These are phyloP conservation scores for Russula sp. DNA, from an alignment of 768 basidiomycete species.

Conservation along the genomic window DNA sequence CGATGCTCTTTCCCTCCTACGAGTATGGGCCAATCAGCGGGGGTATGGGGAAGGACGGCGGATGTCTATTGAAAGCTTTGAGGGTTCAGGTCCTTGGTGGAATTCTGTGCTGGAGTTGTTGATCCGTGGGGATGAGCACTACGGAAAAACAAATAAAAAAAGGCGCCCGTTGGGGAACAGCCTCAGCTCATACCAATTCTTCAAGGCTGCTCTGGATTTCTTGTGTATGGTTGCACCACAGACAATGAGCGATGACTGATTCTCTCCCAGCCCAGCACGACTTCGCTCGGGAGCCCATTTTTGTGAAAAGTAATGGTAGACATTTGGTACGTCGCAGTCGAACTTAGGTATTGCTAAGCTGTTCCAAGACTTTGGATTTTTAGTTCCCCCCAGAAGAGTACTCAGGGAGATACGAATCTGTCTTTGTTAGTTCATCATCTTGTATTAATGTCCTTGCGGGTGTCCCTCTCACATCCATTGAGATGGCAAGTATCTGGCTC, in stretches of 20 bases:
- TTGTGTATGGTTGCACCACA: constrained; percentile 50
- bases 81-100: constrained; percentile 66
- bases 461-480: constrained; percentile 70
- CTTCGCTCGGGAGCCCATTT: constrained; percentile 50
- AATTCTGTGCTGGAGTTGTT: constrained; percentile 52
- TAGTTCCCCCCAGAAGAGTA: constrained; percentile 62
- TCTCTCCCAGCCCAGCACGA: constrained; percentile 57
- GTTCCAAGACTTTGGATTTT: constrained; percentile 1
- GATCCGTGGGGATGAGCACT: constrained; percentile 60
- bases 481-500: constrained; percentile 48
- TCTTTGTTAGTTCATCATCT: constrained; percentile 77
- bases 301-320: constrained; percentile 49
- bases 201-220: constrained; percentile 80
- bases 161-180: constrained; percentile 68
- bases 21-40: constrained; percentile 87
- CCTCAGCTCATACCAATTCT: constrained; percentile 85
- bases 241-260: not conserved
- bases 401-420: constrained; percentile 40
- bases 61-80: constrained; percentile 64
- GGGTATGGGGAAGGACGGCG: constrained; percentile 60
- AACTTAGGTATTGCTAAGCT: not conserved
- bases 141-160: constrained; percentile 26
- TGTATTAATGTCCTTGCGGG: constrained; percentile 70
- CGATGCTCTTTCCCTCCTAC: constrained; percentile 71
- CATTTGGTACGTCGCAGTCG: constrained; percentile 42